Percentiles rank a stretch among this genome's conserved stretches.
phyloP scores from a whole-genome alignment of 805 yeast genomes.

The Wickerhamiella azyma region DNA sequence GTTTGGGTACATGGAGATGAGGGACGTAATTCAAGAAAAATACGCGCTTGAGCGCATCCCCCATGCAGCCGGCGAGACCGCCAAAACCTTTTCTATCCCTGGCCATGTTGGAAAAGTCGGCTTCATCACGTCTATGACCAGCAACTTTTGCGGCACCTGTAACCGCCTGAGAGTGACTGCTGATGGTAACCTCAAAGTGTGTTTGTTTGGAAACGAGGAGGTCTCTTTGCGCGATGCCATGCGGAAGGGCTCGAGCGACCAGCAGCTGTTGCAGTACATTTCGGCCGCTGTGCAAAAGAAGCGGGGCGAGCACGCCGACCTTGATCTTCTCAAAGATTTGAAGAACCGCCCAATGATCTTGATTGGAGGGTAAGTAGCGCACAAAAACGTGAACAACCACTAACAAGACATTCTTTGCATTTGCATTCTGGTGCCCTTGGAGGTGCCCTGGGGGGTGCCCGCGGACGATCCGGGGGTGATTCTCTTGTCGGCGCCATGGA shows the following conservation, averaged over 20 bases:
- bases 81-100: constrained; percentile 33
- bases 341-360: constrained; percentile 44
- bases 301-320: constrained; percentile 39
- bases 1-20: constrained; percentile 34
- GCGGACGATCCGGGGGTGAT: too few relatives aligned
- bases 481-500: too few relatives aligned
- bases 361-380: constrained; percentile 35
- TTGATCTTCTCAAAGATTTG: constrained; percentile 33
- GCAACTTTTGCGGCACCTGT: constrained; percentile 38
- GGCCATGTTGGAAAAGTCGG: constrained; percentile 36
- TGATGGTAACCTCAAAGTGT: constrained; percentile 43
- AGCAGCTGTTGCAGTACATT: constrained; percentile 29
- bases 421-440: too few relatives aligned
- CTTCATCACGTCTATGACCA: constrained; percentile 44
- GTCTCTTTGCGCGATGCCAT: constrained; percentile 35
- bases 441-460: background rate
- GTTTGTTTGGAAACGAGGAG: constrained; percentile 40
- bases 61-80: constrained; percentile 33
- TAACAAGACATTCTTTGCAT: background rate
- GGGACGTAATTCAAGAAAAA: constrained; percentile 17
- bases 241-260: constrained; percentile 27
- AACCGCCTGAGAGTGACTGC: constrained; percentile 39
- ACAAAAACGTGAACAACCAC: background rate
- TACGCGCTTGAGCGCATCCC: constrained; percentile 24
- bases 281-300: constrained; percentile 35